Percentiles rank a stretch among this genome's conserved stretches.
Conservation (phyloP, 768 basidiomycete species). For the Pholiota microspora region DNA sequence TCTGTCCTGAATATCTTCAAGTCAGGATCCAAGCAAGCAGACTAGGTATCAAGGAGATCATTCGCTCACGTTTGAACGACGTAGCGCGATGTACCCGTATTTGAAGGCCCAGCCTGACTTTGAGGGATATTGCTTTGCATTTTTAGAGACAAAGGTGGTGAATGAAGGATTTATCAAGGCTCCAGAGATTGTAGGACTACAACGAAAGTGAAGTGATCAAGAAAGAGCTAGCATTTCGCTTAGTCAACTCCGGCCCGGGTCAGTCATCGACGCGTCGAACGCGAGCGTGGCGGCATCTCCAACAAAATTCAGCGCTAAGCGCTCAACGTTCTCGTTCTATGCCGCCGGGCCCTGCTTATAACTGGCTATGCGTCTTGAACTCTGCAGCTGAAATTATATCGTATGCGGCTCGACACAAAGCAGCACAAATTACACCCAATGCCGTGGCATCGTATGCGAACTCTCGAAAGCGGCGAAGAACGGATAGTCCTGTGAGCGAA, state of each 20-base stretch:
- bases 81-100: constrained; percentile 21
- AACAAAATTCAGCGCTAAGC: no score
- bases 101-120: constrained; percentile 16
- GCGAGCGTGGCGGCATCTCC: no score
- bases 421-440: constrained; percentile 34
- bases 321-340: constrained; percentile 31
- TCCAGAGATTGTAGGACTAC: no score
- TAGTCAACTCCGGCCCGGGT: no score
- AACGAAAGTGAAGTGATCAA: no score
- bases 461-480: constrained; percentile 19
- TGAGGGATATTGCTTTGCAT: neutral
- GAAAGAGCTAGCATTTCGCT: no score
- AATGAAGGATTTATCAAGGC: no score
- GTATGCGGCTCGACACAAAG: constrained; percentile 61
- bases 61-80: constrained; percentile 30
- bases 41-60: neutral
- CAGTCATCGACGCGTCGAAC: no score
- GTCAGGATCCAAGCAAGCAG: neutral
- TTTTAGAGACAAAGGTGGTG: no score
- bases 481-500: constrained; percentile 2
- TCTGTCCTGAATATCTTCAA: constrained; percentile 50
- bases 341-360: constrained; percentile 70
- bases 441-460: constrained; percentile 15
- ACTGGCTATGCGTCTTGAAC: constrained; percentile 68
- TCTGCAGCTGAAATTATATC: constrained; percentile 59